Base-by-base conservation (phyloP, 1,139 yeast genomes). In the Kodamaea sp. region DNA sequence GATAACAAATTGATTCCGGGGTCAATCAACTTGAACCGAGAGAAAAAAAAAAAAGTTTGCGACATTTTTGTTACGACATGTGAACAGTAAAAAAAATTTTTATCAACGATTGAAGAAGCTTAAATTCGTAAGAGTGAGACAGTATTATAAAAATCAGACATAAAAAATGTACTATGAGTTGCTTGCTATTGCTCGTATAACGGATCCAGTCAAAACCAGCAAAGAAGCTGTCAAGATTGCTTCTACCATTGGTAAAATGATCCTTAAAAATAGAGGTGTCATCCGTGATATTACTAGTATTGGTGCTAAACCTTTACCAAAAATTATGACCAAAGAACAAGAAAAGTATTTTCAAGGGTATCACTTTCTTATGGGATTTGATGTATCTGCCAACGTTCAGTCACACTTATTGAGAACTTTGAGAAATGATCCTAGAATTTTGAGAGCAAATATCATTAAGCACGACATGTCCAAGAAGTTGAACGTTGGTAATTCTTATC, bases 291-390 rank as follows among this genome's bases (percentile, higher is more conserved):
- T 90, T 38, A 78, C 85, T 39, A 84, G 90, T 48, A 66, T 89
- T 63, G 97, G 97, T 1, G 76, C 82, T 36, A 76, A 78, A 45
- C 81, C 81, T 29, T 74, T 92, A 42, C 97, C 97, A 11, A 82
- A 80, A 51, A 78, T 90, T 48, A 75, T 87, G 63, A 79, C 82
- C 52, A 87, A 86, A 58, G 89, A 88, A 57, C 95, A 90, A 58
- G 96, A 89, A 59, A 75, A 81, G 48, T 95, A 90, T 60, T 86
- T 87, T 59, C 90, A 87, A 58, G 97, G 97, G 2, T 84, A 83
- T 45, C 92, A 88, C 54, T 90, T 90, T 54, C 64, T 86, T 47
- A 79, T 92, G 80, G 73, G 86, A 22, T 92, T 92, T 58, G 97
- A 92, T 58, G 75, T 89, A 2, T 84, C 94, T 38, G 75, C 90